Percentiles rank a stretch among this genome's conserved stretches.
phyloP scores from a whole-genome alignment of 2,329 filamentous ascomycete genomes.

The Thelonectria discophora region DNA sequence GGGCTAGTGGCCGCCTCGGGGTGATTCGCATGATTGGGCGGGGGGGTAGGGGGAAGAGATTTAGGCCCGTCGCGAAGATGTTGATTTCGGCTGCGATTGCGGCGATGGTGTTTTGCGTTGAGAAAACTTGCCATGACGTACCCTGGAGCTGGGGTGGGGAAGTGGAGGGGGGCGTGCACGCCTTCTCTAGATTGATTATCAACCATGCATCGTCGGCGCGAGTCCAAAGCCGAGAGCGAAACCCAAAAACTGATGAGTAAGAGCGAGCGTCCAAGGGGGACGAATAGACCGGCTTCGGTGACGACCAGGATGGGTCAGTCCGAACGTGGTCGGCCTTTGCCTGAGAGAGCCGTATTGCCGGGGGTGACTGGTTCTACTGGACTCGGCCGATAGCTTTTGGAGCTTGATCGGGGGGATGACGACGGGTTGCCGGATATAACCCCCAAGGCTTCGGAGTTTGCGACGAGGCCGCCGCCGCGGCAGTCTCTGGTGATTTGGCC shows the following conservation, averaged over 20 bases:
- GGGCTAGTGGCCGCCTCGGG: constrained; percentile 34
- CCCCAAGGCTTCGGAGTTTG: neutral
- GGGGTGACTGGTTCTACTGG: neutral
- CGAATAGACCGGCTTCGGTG: neutral
- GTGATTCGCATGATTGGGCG: constrained; percentile 37
- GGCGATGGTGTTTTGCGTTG: neutral
- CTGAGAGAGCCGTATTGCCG: neutral
- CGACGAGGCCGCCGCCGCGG: neutral
- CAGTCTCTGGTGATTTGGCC: neutral
- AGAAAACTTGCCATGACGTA: constrained; percentile 10
- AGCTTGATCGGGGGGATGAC: constrained; percentile 1
- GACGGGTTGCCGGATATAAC: constrained; percentile 5
- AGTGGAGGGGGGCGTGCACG: neutral
- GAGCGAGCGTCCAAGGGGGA: neutral
- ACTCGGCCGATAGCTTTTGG: constrained; percentile 7
- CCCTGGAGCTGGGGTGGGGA: neutral
- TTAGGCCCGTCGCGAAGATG: neutral
- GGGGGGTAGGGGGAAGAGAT: constrained; percentile 13
- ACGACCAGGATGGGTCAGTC: neutral
- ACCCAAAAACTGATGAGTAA: neutral
- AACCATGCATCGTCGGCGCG: neutral
- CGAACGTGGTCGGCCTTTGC: neutral
- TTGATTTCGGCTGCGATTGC: neutral
- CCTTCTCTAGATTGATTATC: neutral
- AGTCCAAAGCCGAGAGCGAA: constrained; percentile 2